Evolutionary conservation across 768 basidiomycete species (phyloP), one percentile per base, ranked within the genome.

Genomic region (Boletales sp.): DNA sequence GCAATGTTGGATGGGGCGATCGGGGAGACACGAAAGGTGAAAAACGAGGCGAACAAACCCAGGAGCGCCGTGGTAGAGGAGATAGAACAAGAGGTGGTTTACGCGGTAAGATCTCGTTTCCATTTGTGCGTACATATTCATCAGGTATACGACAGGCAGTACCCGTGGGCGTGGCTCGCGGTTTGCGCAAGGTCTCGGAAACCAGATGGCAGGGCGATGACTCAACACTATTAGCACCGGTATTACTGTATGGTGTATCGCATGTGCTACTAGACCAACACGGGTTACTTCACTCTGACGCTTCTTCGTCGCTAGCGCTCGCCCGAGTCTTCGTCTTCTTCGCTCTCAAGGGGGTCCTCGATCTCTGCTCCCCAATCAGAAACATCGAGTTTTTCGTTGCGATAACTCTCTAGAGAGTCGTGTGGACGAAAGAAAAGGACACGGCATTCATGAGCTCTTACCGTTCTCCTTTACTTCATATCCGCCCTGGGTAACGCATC

Each of bases 141-240:
- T 39, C 31, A 34, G 13, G 18, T 13, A 7, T 37, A 15, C 33
- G 47, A 19, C 55, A 84, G 83, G 84, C 56, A 82, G 83, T 40
- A 73, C 79, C 25, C 77, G 83, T 47, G 90, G 87, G 42, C 78
- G 91, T 51, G 87, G 91, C 19, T 77, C 80, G 28, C 80, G 89
- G n/a, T 91, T 91, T 62, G 79, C 86, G 17, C 88, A 91, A 68
- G 89, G 89, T 18, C 74, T 91, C 36, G 89, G 89, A 21, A 87
- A 86, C 61, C 86, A 86, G 61, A 88, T 89, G 87, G 73, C 81
- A 39, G 71, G 69, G 47, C 58, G 60, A 41, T 66, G 50, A 45
- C 48, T 38, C 44, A 43, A 36, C 49, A 30, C 31, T 38, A 50
- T 49, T 46, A 21, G 34, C 14, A 8, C 17, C 45, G n/a, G 30